Percentiles rank a stretch among this genome's conserved stretches.
Conservation (phyloP, 2,329 filamentous ascomycete genomes). For the Trichoderma sp. region DNA sequence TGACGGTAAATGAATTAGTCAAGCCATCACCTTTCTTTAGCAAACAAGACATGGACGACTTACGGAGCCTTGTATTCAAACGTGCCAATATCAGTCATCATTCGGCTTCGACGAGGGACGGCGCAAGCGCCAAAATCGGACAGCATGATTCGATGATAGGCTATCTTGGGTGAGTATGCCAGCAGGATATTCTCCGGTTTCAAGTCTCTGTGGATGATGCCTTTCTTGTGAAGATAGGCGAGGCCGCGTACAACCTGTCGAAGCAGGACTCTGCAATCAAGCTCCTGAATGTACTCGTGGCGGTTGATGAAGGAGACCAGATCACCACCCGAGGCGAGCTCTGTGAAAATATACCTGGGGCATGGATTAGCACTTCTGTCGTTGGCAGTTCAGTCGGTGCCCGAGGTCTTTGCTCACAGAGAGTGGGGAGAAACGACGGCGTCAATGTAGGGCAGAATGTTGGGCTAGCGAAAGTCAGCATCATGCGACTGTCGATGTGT, state of each 20-base stretch:
- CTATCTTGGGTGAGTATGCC: slow-evolving; percentile 48
- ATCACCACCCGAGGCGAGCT: slow-evolving; percentile 59
- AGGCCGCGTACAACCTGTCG: slow-evolving; percentile 52
- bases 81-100: slow-evolving; percentile 52
- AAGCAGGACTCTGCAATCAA: slow-evolving; percentile 50
- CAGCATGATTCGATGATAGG: slow-evolving; percentile 51
- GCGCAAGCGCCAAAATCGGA: slow-evolving; percentile 57
- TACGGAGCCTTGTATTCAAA: slow-evolving; percentile 54
- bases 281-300: slow-evolving; percentile 43
- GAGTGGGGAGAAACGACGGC: slow-evolving; percentile 53
- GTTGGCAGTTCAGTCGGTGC: fast-evolving
- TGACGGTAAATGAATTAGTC: slow-evolving; percentile 12
- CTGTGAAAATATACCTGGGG: slow-evolving; percentile 57
- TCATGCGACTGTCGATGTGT: not conserved
- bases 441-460: slow-evolving; percentile 56
- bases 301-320: slow-evolving; percentile 52
- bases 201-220: slow-evolving; percentile 56
- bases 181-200: slow-evolving; percentile 59
- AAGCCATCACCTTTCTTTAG: not conserved
- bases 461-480: slow-evolving; percentile 48
- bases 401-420: slow-evolving; percentile 41
- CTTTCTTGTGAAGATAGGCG: slow-evolving; percentile 52
- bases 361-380: slow-evolving; percentile 2
- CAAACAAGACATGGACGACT: slow-evolving; percentile 29
- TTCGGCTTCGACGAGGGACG: slow-evolving; percentile 45